A percentile compares a stretch with the other conserved stretches of the same genome.
Conservation (phyloP, 495 filamentous ascomycete species). For the Aspergillus haitiensis region DNA sequence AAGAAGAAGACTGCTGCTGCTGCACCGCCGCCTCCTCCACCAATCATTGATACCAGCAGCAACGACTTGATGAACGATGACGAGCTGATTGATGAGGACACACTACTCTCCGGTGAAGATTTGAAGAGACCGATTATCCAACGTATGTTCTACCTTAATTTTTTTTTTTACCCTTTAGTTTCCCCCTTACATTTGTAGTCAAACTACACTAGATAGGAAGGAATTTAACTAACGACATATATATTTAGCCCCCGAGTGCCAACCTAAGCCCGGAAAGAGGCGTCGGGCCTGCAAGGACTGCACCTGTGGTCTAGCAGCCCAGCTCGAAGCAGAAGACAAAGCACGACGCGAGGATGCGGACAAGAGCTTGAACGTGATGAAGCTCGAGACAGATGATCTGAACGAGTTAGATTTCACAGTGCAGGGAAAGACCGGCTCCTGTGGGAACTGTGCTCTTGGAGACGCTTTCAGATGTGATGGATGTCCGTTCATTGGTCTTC, state of each 20-base stretch:
- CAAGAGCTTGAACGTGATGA: slow-evolving; percentile 58
- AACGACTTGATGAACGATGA: slow-evolving; percentile 58
- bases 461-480: slow-evolving; percentile 65
- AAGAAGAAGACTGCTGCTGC: slow-evolving; percentile 49
- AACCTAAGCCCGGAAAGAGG: slow-evolving; percentile 80
- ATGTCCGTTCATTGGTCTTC: slow-evolving; percentile 90
- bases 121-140: slow-evolving; percentile 67
- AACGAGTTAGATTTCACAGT: slow-evolving; percentile 90
- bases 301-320: slow-evolving; percentile 82
- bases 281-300: slow-evolving; percentile 97
- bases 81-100: slow-evolving; percentile 88
- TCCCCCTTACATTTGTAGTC: background rate
- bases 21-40: slow-evolving; percentile 10
- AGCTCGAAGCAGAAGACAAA: slow-evolving; percentile 77
- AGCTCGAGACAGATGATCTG: slow-evolving; percentile 76
- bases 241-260: slow-evolving; percentile 71
- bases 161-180: background rate
- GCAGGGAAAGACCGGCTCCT: slow-evolving; percentile 89
- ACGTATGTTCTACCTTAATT: slow-evolving; percentile 56
- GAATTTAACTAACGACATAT: slow-evolving; percentile 1
- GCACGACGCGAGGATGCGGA: slow-evolving; percentile 65
- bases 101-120: slow-evolving; percentile 80
- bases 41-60: slow-evolving; percentile 29
- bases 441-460: slow-evolving; percentile 88
- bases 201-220: background rate